A percentile compares a stretch with the other conserved stretches of the same genome.
Evolutionary conservation across 306 rosid species (phyloP).

Genomic region (Lathyrus oleraceus): DNA sequence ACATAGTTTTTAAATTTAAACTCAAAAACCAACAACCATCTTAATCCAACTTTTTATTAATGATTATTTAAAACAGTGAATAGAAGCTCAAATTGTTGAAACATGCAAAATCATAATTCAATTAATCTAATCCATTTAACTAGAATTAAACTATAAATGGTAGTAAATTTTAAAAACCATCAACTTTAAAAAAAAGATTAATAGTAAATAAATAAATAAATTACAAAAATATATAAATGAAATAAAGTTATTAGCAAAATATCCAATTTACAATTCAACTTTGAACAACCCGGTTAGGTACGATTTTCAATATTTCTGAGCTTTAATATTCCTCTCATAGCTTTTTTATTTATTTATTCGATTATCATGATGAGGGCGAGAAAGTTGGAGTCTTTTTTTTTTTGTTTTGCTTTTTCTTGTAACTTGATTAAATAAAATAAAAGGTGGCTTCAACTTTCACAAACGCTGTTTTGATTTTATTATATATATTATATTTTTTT

Average conservation of each 20-base stretch:
- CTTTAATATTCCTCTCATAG: background rate
- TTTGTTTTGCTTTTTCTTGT: background rate
- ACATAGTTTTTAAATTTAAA: too few relatives aligned
- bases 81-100: background rate
- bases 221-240: too few relatives aligned
- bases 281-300: too few relatives aligned
- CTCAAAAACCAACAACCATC: too few relatives aligned
- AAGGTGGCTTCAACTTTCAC: constrained; percentile 38
- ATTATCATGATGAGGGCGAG: constrained; percentile 6
- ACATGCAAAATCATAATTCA: background rate
- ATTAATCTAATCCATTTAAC: background rate
- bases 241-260: too few relatives aligned
- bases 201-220: too few relatives aligned
- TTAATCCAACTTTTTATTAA: background rate
- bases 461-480: background rate
- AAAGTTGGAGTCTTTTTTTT: constrained; percentile 30
- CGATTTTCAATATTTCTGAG: too few relatives aligned
- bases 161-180: too few relatives aligned
- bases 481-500: background rate
- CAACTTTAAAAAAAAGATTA: too few relatives aligned
- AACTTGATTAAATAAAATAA: constrained; percentile 24
- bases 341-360: constrained; percentile 17
- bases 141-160: too few relatives aligned
- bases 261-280: too few relatives aligned
- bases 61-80: too few relatives aligned